These are phyloP conservation scores for Pyracantha coccinea DNA, from an alignment of 331 rosid species.

Conservation along the genomic window DNA sequence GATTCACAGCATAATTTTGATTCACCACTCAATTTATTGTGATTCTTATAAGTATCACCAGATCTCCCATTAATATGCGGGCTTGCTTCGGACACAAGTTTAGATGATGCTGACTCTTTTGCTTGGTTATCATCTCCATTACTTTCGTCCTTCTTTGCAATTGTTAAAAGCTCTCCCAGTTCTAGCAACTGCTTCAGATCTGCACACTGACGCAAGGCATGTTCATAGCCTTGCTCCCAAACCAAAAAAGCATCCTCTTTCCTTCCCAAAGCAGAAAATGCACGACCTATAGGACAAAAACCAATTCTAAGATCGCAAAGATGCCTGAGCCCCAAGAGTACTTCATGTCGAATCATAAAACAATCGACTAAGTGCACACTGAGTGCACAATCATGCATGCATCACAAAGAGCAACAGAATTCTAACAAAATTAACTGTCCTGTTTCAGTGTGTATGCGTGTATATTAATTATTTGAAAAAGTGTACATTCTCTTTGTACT, in stretches of 20 bases:
- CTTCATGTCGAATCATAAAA: background rate
- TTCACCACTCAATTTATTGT: conserved; percentile 23
- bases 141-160: conserved; percentile 41
- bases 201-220: conserved; percentile 58
- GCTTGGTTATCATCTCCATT: conserved; percentile 24
- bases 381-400: background rate
- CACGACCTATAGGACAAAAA: conserved; percentile 48
- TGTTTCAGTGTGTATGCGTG: background rate
- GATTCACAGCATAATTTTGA: conserved; percentile 26
- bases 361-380: background rate
- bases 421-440: background rate
- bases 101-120: conserved; percentile 11
- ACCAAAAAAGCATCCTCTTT: conserved; percentile 64
- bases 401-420: background rate
- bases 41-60: conserved; percentile 23
- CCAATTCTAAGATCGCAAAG: conserved; percentile 21
- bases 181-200: conserved; percentile 87
- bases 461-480: too few relatives aligned
- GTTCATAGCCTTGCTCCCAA: conserved; percentile 86
- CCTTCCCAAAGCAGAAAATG: conserved; percentile 72
- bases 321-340: background rate
- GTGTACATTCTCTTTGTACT: too few relatives aligned
- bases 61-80: conserved; percentile 20
- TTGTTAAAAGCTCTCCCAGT: conserved; percentile 65
- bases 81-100: conserved; percentile 28